Evolutionary conservation across 208 protist species (phyloP).

Genomic region (Trypanosomatidae sp.): DNA sequence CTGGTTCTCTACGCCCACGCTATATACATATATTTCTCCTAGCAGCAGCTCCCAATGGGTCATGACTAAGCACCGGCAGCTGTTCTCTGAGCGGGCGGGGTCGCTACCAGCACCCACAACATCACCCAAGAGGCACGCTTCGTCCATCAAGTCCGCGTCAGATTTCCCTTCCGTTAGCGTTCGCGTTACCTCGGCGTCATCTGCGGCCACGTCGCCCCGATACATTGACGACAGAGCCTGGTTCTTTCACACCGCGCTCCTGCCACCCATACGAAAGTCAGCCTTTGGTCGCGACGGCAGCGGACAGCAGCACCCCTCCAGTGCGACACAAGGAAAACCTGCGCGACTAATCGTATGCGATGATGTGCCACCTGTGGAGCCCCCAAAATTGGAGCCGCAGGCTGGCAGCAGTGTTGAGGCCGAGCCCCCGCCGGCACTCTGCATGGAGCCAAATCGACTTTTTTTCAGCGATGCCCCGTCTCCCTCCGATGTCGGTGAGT

Average conservation of each 20-base stretch:
- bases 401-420: background rate
- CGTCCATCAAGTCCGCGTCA: background rate
- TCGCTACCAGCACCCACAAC: background rate
- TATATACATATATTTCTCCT: too few species aligned
- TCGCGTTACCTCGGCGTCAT: background rate
- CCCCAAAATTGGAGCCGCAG: background rate
- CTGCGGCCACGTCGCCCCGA: background rate
- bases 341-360: background rate
- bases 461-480: conserved; percentile 2
- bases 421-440: background rate
- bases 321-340: background rate
- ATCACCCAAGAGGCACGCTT: background rate
- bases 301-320: background rate
- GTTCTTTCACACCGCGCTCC: conserved; percentile 5
- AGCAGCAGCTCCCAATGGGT: background rate
- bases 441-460: background rate
- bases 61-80: background rate
- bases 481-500: background rate
- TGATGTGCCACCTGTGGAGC: background rate
- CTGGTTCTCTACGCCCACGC: background rate
- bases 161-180: background rate
- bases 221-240: conserved; percentile 3
- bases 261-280: background rate
- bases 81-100: background rate
- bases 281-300: background rate